Evolutionary conservation across 176 grass and related monocot species (phyloP).

Genomic region (Leersia perrieri): DNA sequence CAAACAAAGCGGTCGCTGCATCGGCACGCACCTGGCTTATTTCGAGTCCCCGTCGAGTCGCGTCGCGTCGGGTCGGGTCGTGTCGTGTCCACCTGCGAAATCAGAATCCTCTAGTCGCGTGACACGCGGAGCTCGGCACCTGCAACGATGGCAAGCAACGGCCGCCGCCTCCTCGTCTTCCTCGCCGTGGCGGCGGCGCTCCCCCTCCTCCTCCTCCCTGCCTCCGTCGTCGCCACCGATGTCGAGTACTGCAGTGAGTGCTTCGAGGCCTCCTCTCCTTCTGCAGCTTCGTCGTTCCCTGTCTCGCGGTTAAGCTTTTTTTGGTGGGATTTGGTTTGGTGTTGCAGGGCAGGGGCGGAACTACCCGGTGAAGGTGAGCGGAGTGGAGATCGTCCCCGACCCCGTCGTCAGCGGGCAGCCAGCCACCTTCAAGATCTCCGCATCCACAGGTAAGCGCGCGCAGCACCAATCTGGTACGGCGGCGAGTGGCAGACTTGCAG

Average conservation of each 20-base stretch:
- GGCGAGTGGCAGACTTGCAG: not conserved
- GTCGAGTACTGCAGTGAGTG: conserved; percentile 59
- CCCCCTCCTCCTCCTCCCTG: conserved; percentile 29
- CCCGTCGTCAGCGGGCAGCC: conserved; percentile 58
- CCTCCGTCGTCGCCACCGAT: conserved; percentile 26
- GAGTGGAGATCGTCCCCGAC: conserved; percentile 63
- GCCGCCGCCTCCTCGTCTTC: conserved; percentile 1
- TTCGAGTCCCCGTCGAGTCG: not conserved
- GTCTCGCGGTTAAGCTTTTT: not conserved
- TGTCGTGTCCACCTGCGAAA: not conserved
- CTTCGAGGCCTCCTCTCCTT: not conserved
- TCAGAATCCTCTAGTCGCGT: not conserved
- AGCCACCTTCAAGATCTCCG: conserved; percentile 73
- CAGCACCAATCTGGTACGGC: not conserved
- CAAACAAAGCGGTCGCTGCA: not conserved
- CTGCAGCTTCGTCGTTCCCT: not conserved
- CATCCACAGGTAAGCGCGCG: conserved; percentile 54
- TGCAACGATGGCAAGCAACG: conserved; percentile 28
- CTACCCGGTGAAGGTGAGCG: conserved; percentile 68
- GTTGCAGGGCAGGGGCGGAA: conserved; percentile 43
- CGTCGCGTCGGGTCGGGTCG: not conserved
- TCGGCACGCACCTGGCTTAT: not conserved
- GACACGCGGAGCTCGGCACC: not conserved
- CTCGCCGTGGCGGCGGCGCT: not conserved
- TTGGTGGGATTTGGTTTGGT: not conserved